Evolutionary conservation across 768 basidiomycete species (phyloP), one percentile per base, ranked within the genome.

Genomic region (Pleurotus pulmonarius): DNA sequence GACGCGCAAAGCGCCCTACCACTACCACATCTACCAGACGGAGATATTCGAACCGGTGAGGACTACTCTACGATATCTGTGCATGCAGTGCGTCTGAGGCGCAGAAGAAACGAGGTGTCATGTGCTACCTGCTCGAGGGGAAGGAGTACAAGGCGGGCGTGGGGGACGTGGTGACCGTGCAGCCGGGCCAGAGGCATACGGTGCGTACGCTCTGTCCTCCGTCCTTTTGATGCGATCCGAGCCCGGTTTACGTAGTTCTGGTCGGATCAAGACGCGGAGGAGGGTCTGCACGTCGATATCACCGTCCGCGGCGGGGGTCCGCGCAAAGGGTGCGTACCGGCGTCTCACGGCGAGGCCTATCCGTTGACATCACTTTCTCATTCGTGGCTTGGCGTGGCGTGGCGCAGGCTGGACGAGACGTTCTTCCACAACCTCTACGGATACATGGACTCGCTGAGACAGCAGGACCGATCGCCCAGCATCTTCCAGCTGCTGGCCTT

Each of bases 371-470:
- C 11, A 40, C 39, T 12, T 40, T 20, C 20, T 3, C 20, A 20
- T 20, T 20, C n/a, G 41, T 8, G 2, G 29, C 8, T 7, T 0
- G 8, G 7, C n/a, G 41, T 8, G 2, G 29, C 8, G 29, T 0
- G 8, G 7, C 29, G 2, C n/a, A 52, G 51, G 15, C 24, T 52
- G 37, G 51, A 52, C 38, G 51, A 52, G 15, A 38, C 51, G 11
- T 52, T 52, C 18, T 41, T 52, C 51, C 51, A 52, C 22, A 52
- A 52, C 38, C 20, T 52, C n/a, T 52, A 41, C 39, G 51, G 51
- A 13, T 52, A 52, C 13, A 52, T 41, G 51, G 51, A 52, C 9
- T 52, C 51, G 0, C 38, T 52, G 39, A 41, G 51, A n/a, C 51
- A 39, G 22, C 51, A 52, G n/a, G 25, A 24, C 38, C 29, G 25